Evolutionary conservation across 345 rosid genomes (phyloP), one percentile per base, ranked within the genome.

Genomic region (Gossypium thurberi): DNA sequence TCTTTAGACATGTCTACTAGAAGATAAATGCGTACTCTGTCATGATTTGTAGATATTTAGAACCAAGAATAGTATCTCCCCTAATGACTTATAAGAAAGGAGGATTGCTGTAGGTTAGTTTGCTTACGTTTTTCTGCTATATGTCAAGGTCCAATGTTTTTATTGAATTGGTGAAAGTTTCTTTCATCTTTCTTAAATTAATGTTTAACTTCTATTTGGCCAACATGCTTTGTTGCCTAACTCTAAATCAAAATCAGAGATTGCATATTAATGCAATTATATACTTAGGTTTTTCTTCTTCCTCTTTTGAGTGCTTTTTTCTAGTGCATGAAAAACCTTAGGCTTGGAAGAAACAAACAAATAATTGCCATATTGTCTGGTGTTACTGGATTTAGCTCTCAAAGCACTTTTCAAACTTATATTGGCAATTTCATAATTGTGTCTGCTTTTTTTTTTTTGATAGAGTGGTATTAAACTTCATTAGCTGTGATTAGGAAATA

Each of bases 1-100:
- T 81, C 88, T 94, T 66, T 65, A 65, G 69, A 65, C 69, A 2
- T 10, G 13, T 20, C n/a, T 28, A 43, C 52, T 2, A 4, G 17
- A 65, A 18, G 10, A 20, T 65, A 44, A 65, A 44, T 43, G 69
- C 18, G 17, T 65, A 65, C 6, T 64, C 47, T n/a, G 25, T 43
- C 26, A 6, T 43, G 52, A 11, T 13, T 23, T 59, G n/a, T 59
- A 6, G 15, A 59, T 59, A 26, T 59, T 13, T 12, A 37, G 10
- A 25, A 59, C 37, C 42, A 4, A 13, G 17, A 13, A 59, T 58
- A 59, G 40, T 26, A 25, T 58, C 17, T 59, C 3, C 33, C 42
- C 42, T 59, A 25, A 26, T 26, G 64, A 40, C 64, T 11, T 56
- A 3, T 56, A 20, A 20, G 26, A 56, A 3, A 56, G 26, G 60